A percentile compares a stretch with the other conserved stretches of the same genome.
Conservation (phyloP, 805 yeast genomes). For the Clavispora phyllophila region DNA sequence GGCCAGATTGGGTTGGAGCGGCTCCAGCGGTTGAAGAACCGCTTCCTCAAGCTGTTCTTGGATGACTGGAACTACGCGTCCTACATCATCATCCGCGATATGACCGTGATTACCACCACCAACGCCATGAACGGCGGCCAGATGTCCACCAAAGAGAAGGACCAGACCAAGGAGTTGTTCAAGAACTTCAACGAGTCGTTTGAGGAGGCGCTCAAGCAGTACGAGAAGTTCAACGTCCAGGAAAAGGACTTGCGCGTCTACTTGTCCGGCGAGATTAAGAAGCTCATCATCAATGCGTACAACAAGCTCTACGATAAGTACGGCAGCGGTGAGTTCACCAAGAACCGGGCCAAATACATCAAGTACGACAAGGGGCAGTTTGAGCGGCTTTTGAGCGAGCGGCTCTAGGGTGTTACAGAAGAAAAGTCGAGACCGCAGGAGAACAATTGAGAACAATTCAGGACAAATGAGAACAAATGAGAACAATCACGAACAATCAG, state of each 20-base stretch:
- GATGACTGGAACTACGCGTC: constrained; percentile 79
- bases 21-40: constrained; percentile 61
- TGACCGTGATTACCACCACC: constrained; percentile 60
- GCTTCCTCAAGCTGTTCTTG: constrained; percentile 67
- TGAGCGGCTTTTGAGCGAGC: constrained; percentile 25
- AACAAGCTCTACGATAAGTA: constrained; percentile 80
- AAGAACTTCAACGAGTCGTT: constrained; percentile 76
- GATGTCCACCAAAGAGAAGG: constrained; percentile 65
- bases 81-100: constrained; percentile 65
- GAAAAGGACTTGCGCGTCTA: constrained; percentile 61
- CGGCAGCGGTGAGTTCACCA: constrained; percentile 62
- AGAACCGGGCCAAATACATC: constrained; percentile 65
- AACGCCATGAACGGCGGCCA: constrained; percentile 36
- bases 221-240: constrained; percentile 59
- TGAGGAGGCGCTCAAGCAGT: constrained; percentile 67
- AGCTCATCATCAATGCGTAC: constrained; percentile 76
- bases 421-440: too few species aligned
- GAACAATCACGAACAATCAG: too few species aligned
- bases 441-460: too few species aligned
- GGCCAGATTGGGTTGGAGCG: constrained; percentile 60
- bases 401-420: too few species aligned
- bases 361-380: constrained; percentile 52
- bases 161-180: constrained; percentile 78
- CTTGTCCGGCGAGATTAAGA: constrained; percentile 66
- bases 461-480: too few species aligned